These are phyloP conservation scores for Delonix regia DNA, from an alignment of 306 rosid species.

Conservation along the genomic window DNA sequence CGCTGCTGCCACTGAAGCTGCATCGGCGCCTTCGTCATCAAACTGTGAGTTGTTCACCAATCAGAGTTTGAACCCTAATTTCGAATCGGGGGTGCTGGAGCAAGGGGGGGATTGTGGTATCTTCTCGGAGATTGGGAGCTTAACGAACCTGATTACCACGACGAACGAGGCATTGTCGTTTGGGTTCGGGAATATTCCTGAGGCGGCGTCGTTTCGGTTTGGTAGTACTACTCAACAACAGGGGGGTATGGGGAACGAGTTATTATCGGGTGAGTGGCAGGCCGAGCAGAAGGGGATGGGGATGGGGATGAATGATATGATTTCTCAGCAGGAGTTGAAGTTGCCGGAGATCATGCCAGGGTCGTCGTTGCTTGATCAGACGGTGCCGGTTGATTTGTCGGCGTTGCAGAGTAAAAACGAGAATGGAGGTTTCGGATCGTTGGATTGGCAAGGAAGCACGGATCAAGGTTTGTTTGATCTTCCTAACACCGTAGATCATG, in stretches of 20 bases:
- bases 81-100: constrained; percentile 40
- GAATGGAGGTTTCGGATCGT: constrained; percentile 65
- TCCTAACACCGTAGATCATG: constrained; percentile 79
- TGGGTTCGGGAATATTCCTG: constrained; percentile 49
- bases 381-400: constrained; percentile 61
- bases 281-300: constrained; percentile 38
- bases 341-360: constrained; percentile 52
- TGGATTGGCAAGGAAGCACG: constrained; percentile 74
- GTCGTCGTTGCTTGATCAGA: constrained; percentile 58
- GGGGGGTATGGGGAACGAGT: not conserved
- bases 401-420: constrained; percentile 45
- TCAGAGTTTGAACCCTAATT: constrained; percentile 34
- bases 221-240: not conserved
- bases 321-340: constrained; percentile 46
- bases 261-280: constrained; percentile 39
- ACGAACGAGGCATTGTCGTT: constrained; percentile 58
- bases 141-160: constrained; percentile 69
- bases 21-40: constrained; percentile 50
- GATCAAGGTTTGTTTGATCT: constrained; percentile 92
- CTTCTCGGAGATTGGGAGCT: constrained; percentile 79
- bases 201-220: constrained; percentile 55
- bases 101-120: constrained; percentile 57
- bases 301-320: constrained; percentile 12
- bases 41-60: constrained; percentile 40
- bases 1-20: constrained; percentile 52